phyloP scores from a whole-genome alignment of 352 stramenopile species.

The Phytophthora sp. region DNA sequence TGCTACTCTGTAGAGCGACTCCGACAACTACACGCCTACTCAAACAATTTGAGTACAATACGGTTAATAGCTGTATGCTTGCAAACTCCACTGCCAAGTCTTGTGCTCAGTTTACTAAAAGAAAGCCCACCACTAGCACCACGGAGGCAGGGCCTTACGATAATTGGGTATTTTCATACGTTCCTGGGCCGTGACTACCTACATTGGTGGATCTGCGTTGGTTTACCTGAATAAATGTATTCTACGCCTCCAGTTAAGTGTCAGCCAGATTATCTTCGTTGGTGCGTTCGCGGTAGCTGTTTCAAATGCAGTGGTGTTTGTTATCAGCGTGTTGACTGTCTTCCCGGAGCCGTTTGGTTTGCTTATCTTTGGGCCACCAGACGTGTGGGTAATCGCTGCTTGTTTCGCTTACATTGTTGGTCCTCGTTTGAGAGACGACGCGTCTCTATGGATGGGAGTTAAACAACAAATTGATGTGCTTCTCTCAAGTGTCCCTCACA shows the following conservation, averaged over 20 bases:
- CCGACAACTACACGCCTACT: slow-evolving; percentile 6
- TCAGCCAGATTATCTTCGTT: not conserved
- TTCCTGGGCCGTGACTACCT: slow-evolving; percentile 5
- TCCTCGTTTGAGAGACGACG: slow-evolving; percentile 1
- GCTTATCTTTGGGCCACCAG: not conserved
- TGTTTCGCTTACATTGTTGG: slow-evolving; percentile 8
- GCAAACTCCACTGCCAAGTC: slow-evolving; percentile 12
- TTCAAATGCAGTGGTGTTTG: slow-evolving; percentile 1
- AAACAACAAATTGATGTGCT: slow-evolving; percentile 10
- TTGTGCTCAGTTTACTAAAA: slow-evolving; percentile 14
- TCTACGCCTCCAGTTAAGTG: slow-evolving; percentile 3
- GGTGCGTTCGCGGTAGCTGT: not conserved
- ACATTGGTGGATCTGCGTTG: slow-evolving; percentile 6
- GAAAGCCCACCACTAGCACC: slow-evolving; percentile 1
- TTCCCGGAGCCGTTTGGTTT: slow-evolving; percentile 11
- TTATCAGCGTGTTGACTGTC: not conserved
- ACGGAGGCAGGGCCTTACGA: slow-evolving; percentile 4
- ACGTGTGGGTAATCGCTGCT: not conserved
- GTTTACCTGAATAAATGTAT: slow-evolving; percentile 3
- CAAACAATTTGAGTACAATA: not conserved
- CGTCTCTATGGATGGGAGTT: slow-evolving; percentile 2
- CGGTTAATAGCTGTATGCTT: slow-evolving; percentile 8
- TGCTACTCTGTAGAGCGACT: slow-evolving; percentile 30
- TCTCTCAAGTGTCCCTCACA: slow-evolving; percentile 7
- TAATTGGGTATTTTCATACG: slow-evolving; percentile 10